These are phyloP conservation scores for Paecilomyces dactylethromorphus DNA, from an alignment of 2,329 filamentous ascomycete species.

Conservation along the genomic window DNA sequence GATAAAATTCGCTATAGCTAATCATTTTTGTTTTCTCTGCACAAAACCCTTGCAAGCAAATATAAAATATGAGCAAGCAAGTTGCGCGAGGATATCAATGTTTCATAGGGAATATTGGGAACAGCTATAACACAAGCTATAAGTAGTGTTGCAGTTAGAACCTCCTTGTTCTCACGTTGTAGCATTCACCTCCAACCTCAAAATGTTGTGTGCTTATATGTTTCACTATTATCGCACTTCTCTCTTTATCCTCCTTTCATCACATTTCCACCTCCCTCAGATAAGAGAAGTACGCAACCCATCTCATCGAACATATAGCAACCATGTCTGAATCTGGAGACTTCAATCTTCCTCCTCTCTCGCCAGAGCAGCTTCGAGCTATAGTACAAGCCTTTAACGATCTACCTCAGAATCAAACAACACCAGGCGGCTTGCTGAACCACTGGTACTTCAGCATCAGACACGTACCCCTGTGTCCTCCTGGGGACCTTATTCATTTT, in stretches of 20 bases:
- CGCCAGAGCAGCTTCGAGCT: neutral
- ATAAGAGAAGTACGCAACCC: neutral
- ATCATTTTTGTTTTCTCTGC: no score
- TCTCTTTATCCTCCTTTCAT: neutral
- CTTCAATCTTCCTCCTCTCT: neutral
- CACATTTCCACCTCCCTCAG: neutral
- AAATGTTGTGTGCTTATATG: neutral
- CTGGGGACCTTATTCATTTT: constrained; percentile 8
- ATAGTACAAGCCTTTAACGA: constrained; percentile 8
- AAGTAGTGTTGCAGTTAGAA: neutral
- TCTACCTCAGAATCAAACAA: constrained; percentile 4
- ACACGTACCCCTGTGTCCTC: constrained; percentile 8
- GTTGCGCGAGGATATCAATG: neutral
- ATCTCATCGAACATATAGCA: neutral
- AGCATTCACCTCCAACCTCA: neutral
- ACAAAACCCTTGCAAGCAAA: no score
- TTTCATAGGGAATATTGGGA: neutral
- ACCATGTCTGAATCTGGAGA: neutral
- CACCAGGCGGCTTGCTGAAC: constrained; percentile 6
- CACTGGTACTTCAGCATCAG: constrained; percentile 11
- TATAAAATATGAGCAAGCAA: neutral
- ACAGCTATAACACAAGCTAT: neutral
- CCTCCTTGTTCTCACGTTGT: neutral
- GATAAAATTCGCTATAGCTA: no score
- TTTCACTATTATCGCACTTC: neutral